A percentile compares a stretch with the other conserved stretches of the same genome.
phyloP scores from a whole-genome alignment of 108 stramenopile species.

The Stephanodiscus triporus region DNA sequence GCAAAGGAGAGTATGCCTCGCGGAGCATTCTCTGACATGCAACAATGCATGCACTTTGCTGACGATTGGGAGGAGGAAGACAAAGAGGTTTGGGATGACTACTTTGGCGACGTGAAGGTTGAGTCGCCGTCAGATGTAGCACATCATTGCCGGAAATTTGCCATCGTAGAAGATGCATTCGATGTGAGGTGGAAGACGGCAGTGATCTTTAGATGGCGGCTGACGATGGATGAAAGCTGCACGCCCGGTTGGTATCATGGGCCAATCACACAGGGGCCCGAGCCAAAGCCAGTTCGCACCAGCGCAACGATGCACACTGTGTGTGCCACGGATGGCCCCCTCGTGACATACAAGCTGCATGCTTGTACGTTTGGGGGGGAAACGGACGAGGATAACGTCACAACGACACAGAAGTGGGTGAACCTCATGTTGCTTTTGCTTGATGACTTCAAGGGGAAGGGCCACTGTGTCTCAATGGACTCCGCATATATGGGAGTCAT shows the following conservation, averaged over 20 bases:
- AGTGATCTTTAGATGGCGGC: conserved; percentile 10
- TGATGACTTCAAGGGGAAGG: background rate
- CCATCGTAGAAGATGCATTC: background rate
- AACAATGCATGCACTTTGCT: background rate
- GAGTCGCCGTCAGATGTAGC: background rate
- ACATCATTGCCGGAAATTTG: background rate
- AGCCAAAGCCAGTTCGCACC: conserved; percentile 25
- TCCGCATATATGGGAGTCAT: conserved; percentile 11
- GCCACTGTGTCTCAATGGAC: conserved; percentile 3
- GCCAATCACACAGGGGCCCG: conserved; percentile 12
- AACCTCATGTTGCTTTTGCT: background rate
- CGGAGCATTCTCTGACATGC: background rate
- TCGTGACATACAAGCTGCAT: conserved; percentile 7
- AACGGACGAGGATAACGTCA: too few species aligned
- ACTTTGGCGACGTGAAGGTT: background rate
- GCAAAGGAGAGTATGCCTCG: background rate
- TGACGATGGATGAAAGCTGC: conserved; percentile 18
- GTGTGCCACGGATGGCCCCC: conserved; percentile 10
- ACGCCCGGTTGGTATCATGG: conserved; percentile 15
- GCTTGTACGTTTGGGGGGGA: too few species aligned
- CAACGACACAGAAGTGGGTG: background rate
- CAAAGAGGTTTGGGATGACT: background rate
- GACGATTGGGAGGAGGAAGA: background rate
- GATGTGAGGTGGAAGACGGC: background rate
- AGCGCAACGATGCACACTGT: conserved; percentile 15